Percentiles rank a stretch among this genome's conserved stretches.
These are phyloP conservation scores for Coemansia sp. DNA, from an alignment of 192 early-diverging fungal species.

Conservation along the genomic window DNA sequence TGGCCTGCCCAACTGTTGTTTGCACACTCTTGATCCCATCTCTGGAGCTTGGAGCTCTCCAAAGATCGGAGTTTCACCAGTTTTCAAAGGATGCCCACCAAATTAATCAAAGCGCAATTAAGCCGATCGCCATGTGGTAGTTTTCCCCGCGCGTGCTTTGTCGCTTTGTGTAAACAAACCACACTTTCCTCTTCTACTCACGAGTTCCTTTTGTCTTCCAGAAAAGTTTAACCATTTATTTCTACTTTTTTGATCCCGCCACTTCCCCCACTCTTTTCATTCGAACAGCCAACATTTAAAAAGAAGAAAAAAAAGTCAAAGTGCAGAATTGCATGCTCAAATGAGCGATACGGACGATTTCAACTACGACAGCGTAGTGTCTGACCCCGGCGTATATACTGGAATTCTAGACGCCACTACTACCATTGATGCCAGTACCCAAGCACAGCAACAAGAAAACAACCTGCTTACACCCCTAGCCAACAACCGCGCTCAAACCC, in stretches of 20 bases:
- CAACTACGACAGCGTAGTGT: constrained; percentile 47
- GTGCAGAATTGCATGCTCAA: neutral
- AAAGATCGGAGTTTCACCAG: too few species aligned
- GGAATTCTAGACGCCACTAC: constrained; percentile 20
- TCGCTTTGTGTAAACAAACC: constrained; percentile 1
- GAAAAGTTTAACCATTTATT: neutral
- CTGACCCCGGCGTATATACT: constrained; percentile 27
- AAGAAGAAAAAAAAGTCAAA: neutral
- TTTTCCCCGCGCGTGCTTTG: neutral
- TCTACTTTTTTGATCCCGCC: constrained; percentile 2
- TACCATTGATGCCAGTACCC: neutral
- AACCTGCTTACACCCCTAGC: constrained; percentile 24
- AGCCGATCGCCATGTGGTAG: neutral
- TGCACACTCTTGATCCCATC: too few species aligned
- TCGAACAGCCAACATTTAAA: neutral
- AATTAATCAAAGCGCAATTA: neutral
- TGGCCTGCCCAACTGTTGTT: too few species aligned
- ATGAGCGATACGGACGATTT: constrained; percentile 47
- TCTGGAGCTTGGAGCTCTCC: too few species aligned
- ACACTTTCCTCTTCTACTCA: neutral
- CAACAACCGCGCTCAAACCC: constrained; percentile 12
- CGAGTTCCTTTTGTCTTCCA: constrained; percentile 2
- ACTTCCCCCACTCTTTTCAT: neutral
- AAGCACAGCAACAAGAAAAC: neutral
- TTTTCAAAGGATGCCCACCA: too few species aligned